Percentiles rank a stretch among this genome's conserved stretches.
Evolutionary conservation across 108 stramenopile species (phyloP).

Genomic region (Cyclotella atomus): DNA sequence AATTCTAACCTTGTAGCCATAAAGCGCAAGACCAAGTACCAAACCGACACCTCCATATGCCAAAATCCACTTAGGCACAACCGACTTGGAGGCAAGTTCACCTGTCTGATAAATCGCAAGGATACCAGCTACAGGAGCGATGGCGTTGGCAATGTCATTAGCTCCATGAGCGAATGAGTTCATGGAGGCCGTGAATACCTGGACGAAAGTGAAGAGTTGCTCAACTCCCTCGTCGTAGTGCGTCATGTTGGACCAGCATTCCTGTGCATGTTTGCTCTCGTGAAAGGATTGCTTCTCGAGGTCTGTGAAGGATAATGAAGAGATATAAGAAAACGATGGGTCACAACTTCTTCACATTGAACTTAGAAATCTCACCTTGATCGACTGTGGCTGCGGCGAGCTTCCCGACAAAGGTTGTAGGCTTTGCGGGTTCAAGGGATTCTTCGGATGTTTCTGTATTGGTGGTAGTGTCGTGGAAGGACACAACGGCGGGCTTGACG

Average conservation of each 20-base stretch:
- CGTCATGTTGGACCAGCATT: conserved; percentile 56
- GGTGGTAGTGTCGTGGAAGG: too few relatives aligned
- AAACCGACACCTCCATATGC: conserved; percentile 58
- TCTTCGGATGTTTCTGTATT: background rate
- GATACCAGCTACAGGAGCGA: conserved; percentile 64
- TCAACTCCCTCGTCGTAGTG: conserved; percentile 56
- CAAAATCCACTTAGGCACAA: conserved; percentile 60
- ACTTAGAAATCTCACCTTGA: background rate
- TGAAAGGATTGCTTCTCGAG: conserved; percentile 37
- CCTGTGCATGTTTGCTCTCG: conserved; percentile 34
- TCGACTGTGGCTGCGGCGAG: too few relatives aligned
- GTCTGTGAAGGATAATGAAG: background rate
- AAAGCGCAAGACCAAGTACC: conserved; percentile 53
- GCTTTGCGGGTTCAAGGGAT: conserved; percentile 12
- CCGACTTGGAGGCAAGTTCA: conserved; percentile 11
- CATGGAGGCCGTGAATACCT: conserved; percentile 72
- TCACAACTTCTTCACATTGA: background rate
- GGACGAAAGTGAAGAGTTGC: conserved; percentile 59
- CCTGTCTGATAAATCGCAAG: conserved; percentile 53
- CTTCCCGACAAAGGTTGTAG: too few relatives aligned
- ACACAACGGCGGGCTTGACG: too few relatives aligned
- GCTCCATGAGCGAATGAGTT: conserved; percentile 78
- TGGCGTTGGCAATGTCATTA: conserved; percentile 71
- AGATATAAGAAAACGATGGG: background rate
- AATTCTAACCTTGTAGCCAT: conserved; percentile 60